phyloP scores from a whole-genome alignment of 2,329 filamentous ascomycete species.

The Elsinoe arachidis region DNA sequence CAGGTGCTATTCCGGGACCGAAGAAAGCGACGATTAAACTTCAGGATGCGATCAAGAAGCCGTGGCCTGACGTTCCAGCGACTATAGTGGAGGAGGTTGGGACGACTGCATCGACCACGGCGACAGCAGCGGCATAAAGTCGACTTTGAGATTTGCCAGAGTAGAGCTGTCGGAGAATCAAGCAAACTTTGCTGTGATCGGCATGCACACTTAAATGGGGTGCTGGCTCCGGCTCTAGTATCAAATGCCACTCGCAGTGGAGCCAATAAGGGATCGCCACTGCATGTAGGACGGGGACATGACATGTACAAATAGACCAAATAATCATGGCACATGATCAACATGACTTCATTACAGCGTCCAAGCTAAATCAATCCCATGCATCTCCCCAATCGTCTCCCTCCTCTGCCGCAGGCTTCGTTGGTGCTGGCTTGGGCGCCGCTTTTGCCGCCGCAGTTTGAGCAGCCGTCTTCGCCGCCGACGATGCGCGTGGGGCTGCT shows the following conservation, averaged over 20 bases:
- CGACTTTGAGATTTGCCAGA: not conserved
- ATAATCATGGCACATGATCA: not conserved
- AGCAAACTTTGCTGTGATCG: no score
- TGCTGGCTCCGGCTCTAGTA: no score
- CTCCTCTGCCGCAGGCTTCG: slow-evolving; percentile 29
- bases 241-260: no score
- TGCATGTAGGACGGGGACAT: no score
- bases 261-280: no score
- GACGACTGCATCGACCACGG: not conserved
- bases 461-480: slow-evolving; percentile 20
- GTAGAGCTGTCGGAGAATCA: no score
- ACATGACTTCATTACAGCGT: slow-evolving; percentile 7
- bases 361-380: slow-evolving; percentile 22
- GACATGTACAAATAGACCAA: not conserved
- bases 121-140: not conserved
- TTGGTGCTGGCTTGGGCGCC: slow-evolving; percentile 19
- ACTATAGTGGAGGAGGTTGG: not conserved
- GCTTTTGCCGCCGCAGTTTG: slow-evolving; percentile 24
- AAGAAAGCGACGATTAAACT: slow-evolving; percentile 78
- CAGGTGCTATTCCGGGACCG: slow-evolving; percentile 70
- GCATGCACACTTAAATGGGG: no score
- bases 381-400: slow-evolving; percentile 35
- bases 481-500: slow-evolving; percentile 25
- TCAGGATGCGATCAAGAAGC: slow-evolving; percentile 86
- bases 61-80: slow-evolving; percentile 49